Conservation (phyloP, 768 basidiomycete species). For the Trametes coccinea region DNA sequence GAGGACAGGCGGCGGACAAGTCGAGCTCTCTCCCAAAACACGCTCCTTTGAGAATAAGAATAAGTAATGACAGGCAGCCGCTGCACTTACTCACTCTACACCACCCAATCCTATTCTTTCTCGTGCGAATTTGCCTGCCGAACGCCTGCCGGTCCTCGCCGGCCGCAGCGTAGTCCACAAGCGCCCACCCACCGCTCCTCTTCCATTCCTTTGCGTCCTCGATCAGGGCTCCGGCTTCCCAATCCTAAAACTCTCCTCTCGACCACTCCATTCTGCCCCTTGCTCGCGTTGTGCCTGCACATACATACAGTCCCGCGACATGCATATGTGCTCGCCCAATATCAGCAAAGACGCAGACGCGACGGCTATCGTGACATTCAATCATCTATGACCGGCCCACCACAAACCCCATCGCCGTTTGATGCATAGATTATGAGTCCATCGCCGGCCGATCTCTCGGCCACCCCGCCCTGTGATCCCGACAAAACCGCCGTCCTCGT, state of each 20-base stretch:
- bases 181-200: neutral
- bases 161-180: neutral
- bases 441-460: slow-evolving; percentile 8
- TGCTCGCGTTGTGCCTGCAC: neutral
- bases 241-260: slow-evolving; percentile 8
- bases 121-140: slow-evolving; percentile 9
- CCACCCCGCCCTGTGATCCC: slow-evolving; percentile 4
- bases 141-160: neutral
- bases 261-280: slow-evolving; percentile 4
- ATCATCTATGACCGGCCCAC: neutral
- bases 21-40: too few species aligned
- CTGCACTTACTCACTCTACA: neutral
- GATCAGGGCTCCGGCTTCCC: slow-evolving; percentile 3
- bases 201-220: slow-evolving; percentile 2
- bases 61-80: too few species aligned
- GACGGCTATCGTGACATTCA: neutral
- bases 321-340: neutral
- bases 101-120: neutral
- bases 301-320: neutral
- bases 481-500: neutral
- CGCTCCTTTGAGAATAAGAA: too few species aligned
- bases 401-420: neutral
- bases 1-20: neutral
- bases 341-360: neutral
- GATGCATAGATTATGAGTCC: neutral